Base-by-base conservation (phyloP, 2,329 filamentous ascomycete genomes). In the Cryphonectria nitschkei region DNA sequence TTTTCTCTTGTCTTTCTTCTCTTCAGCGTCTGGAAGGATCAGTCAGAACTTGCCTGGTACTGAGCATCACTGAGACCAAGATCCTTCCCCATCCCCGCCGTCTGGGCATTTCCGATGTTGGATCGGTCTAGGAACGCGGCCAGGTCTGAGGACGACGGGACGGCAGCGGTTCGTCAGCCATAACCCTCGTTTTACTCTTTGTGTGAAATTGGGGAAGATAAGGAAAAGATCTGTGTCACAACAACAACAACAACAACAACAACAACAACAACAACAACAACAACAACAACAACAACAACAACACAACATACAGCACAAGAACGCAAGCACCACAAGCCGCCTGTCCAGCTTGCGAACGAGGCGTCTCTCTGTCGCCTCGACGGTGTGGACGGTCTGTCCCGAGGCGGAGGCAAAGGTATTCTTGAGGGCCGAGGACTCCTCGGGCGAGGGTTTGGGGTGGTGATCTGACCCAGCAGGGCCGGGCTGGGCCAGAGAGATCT, bases 91-190 rank as follows among this genome's bases (percentile, higher is more conserved):
- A 82, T 80, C 50, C 80, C 80, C 1, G 80, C 80, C 14, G 76
- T 77, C 70, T 80, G 73, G 0, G 80, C 81, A 75, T 81, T 82
- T 34, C 81, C 81, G 60, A 82, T 82, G 54, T 82, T 82, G 16
- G 79, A 81, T 37, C 81, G 76, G 71, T 82, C 81, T 1, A 82
- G 74, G 68, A 82, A 81, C 16, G 81, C 76, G 37, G 81, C 74
- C 29, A 82, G 71, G 64, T 79, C 78, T 80, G 61, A 22, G n/a
- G 16, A 26, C 26, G 22, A 61, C 26, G 46, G 46, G 22, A n/a
- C 19, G 46, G n/a, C 8, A n/a, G 46, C 22, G 11, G 22, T 50
- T 50, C 7, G 29, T 64, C 29, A 67, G 19, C 19, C 16, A 56
- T n/a, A 62, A 3, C 58, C 32, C 37, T 26, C 43, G 6, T 37